Conservation (phyloP, 2,329 filamentous ascomycete genomes). For the Pseudogymnoascus sp. region DNA sequence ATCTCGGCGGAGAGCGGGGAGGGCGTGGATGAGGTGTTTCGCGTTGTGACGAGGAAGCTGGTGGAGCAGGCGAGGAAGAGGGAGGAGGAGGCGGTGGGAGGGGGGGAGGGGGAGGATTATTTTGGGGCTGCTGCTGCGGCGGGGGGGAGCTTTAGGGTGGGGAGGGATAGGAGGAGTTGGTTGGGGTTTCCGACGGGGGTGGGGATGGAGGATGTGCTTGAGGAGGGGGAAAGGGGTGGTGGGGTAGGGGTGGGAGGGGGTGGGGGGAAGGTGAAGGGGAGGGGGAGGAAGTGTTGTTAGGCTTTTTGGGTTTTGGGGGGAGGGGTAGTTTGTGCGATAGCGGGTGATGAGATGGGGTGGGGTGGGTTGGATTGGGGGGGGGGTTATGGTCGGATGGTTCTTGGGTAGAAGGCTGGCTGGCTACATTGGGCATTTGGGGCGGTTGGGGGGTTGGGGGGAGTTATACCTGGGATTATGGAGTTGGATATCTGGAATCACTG, state of each 20-base stretch:
- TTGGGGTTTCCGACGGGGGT: no score
- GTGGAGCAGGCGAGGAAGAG: slow-evolving; percentile 60
- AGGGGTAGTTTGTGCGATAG: not conserved
- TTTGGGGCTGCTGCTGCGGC: no score
- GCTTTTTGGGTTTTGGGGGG: not conserved
- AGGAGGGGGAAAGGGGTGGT: slow-evolving; percentile 46
- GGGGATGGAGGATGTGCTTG: no score
- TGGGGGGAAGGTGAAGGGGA: slow-evolving; percentile 26
- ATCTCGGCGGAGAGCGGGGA: slow-evolving; percentile 90
- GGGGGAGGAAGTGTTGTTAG: not conserved
- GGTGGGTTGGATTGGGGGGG: not conserved
- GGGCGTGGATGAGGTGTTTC: slow-evolving; percentile 93
- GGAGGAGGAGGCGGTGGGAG: slow-evolving; percentile 32
- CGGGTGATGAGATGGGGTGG: not conserved
- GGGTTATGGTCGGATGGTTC: not conserved
- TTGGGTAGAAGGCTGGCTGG: not conserved
- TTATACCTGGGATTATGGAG: not conserved
- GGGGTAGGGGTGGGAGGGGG: no score
- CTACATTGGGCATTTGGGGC: not conserved
- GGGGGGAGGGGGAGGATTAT: slow-evolving; percentile 46
- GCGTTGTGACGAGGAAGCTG: slow-evolving; percentile 77
- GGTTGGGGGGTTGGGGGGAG: not conserved
- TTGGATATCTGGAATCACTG: not conserved
- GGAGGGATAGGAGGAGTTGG: no score
- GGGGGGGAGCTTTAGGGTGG: no score